phyloP scores from a whole-genome alignment of 2,329 filamentous ascomycete species.

The Coniochaeta sp. region DNA sequence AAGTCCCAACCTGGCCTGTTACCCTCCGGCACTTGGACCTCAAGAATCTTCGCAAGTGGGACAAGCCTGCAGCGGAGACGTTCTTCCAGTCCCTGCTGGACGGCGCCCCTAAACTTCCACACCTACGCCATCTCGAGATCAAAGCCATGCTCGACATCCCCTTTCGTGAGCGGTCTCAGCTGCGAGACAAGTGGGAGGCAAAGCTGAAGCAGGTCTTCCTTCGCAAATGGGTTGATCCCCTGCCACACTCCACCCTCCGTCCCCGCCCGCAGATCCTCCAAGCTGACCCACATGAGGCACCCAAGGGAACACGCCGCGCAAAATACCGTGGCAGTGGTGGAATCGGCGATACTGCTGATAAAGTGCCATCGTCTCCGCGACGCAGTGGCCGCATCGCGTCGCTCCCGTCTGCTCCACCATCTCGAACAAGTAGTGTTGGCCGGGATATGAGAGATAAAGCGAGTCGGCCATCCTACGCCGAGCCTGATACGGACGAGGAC shows the following conservation, averaged over 20 bases:
- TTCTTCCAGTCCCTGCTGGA: constrained; percentile 76
- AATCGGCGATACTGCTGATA: background rate
- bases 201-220: constrained; percentile 62
- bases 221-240: constrained; percentile 22
- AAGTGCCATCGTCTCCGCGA: constrained; percentile 17
- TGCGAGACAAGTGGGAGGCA: constrained; percentile 71
- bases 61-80: constrained; percentile 58
- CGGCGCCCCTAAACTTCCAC: constrained; percentile 55
- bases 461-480: constrained; percentile 27
- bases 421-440: constrained; percentile 19
- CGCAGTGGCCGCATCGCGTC: constrained; percentile 29
- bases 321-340: background rate
- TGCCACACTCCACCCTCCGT: constrained; percentile 12
- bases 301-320: background rate
- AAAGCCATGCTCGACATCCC: constrained; percentile 72
- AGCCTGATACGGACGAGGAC: constrained; percentile 37
- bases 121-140: constrained; percentile 63
- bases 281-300: background rate
- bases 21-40: constrained; percentile 66
- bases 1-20: constrained; percentile 72
- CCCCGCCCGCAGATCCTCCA: background rate
- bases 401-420: constrained; percentile 14
- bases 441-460: constrained; percentile 12
- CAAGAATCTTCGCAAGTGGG: constrained; percentile 70
- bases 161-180: constrained; percentile 75